Evolutionary conservation across 768 basidiomycete species (phyloP), one percentile per base, ranked within the genome.

Genomic region (Sutorius australiensis): DNA sequence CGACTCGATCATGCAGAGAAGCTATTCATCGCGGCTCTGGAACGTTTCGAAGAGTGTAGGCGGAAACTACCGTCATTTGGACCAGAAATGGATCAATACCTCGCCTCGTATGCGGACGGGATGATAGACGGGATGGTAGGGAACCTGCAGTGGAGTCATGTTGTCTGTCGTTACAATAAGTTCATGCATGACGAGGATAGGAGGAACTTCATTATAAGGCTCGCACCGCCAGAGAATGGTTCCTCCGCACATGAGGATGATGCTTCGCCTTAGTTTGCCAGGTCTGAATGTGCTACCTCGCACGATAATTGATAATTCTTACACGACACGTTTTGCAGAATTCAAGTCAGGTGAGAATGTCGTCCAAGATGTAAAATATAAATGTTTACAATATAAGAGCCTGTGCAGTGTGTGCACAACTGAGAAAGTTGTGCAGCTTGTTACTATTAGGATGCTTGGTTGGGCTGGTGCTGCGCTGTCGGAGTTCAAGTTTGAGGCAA

Each of bases 121-220:
- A 46, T 61, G 31, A 5, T 53, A 1, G 60, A 62, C 39, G 36
- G 53, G 39, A 17, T 31, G 0, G 5, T 24, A 0, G 59, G 60
- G n/a, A 61, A 41, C 33, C 47, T 58, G 10, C 49, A 61, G 40
- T 61, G 54, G 60, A 56, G 60, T 33, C 21, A 50, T 4, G 37
- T 50, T 42, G 46, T 28, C 21, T 42, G 21, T 24, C 58, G 60
- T 24, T 61, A 60, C 42, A 52, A 44, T 13, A 38, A 27, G 5
- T 61, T 61, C 32, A 30, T 13, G n/a, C 50, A 47, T 42, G 58
- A 61, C 19, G 36, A 24, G 5, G 60, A 61, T 41, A 56, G 54
- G 46, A 42, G 17, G 43, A 50, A 47, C 12, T 46, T 51, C 30
- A n/a, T 56, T 14, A 12, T 52, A 37, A 46, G 36, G 19, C 13